Base-by-base conservation (phyloP, 1,284 basidiomycete genomes). In the Stygiomarasmius scandens region DNA sequence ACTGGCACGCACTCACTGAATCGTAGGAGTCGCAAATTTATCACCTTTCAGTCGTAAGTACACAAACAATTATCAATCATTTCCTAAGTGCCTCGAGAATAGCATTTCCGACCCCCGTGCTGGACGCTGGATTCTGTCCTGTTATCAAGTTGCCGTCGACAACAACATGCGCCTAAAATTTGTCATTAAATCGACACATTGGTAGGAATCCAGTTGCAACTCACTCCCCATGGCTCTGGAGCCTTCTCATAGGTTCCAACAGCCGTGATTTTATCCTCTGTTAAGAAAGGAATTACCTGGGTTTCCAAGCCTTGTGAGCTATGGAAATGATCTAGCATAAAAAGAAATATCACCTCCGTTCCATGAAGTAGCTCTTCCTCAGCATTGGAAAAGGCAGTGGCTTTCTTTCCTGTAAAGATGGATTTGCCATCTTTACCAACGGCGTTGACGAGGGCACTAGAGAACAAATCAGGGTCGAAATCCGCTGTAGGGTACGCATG, bases 91-190 rank as follows among this genome's bases (percentile, higher is more conserved):
- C 58, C 46, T 45, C 53, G 4, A 83, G 70, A 56, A 87, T 72
- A 16, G 72, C 80, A 62, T 85, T 71, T 19, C 73, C 85, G 32
- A 86, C 61, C 0, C 73, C 73, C 44, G 66, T 70, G 20, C 87
- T 85, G 44, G 83, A 86, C 4, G 82, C 83, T 1, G 89, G 88
- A 73, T 92, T 91, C 67, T 89, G 88, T n/a, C 90, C 90, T 34
- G 87, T 88, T 47, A 75, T 67, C 27, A 81, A 66, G 9, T 73
- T 66, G 2, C 77, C 75, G 59, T 79, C 76, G 9, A 77, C 72
- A 8, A 79, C 73, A 14, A 80, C 76, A 44, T 79, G 70, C 20
- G 64, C 52, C 77, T 81, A 48, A 36, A 45, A 36, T 10, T 54
- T 10, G 44, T 34, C 24, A n/a, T 32, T 54, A 44, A 16, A 52